Percentiles rank a stretch among this genome's conserved stretches.
Conservation (phyloP, 176 grass and related monocot genomes). For the Coix lacrymajobi region DNA sequence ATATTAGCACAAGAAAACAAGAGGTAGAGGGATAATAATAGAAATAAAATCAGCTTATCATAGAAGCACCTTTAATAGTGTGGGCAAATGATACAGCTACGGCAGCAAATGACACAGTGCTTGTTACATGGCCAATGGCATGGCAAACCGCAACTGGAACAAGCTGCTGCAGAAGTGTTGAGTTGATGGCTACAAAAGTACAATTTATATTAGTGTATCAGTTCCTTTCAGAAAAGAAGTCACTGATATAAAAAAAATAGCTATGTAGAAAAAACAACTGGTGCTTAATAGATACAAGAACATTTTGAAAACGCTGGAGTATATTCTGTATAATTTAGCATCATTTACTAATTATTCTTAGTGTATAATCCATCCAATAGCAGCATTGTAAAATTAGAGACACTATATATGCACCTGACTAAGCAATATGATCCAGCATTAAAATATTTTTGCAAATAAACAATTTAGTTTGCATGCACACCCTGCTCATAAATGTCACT, state of each 20-base stretch:
- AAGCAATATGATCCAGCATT: background rate
- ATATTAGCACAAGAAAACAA: constrained; percentile 7
- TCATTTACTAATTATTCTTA: background rate
- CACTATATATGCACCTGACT: background rate
- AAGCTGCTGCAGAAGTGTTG: constrained; percentile 70
- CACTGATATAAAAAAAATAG: background rate
- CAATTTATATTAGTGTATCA: constrained; percentile 4
- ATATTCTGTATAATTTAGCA: background rate
- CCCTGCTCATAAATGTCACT: background rate
- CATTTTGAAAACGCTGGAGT: background rate
- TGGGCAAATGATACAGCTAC: constrained; percentile 94
- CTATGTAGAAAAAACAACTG: background rate
- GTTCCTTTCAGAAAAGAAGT: constrained; percentile 1
- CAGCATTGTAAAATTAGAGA: background rate
- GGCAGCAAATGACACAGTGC: constrained; percentile 91
- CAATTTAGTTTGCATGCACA: background rate
- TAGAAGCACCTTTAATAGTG: constrained; percentile 75
- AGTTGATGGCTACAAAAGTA: constrained; percentile 72
- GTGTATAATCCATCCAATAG: background rate
- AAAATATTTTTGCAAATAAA: background rate
- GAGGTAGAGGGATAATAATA: background rate
- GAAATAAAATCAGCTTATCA: constrained; percentile 15
- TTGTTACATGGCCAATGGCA: constrained; percentile 91
- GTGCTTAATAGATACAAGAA: background rate
- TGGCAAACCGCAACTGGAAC: constrained; percentile 85